A percentile compares a stretch with the other conserved stretches of the same genome.
Evolutionary conservation across 441 rosid species (phyloP).

Genomic region (Brassica hybrid): DNA sequence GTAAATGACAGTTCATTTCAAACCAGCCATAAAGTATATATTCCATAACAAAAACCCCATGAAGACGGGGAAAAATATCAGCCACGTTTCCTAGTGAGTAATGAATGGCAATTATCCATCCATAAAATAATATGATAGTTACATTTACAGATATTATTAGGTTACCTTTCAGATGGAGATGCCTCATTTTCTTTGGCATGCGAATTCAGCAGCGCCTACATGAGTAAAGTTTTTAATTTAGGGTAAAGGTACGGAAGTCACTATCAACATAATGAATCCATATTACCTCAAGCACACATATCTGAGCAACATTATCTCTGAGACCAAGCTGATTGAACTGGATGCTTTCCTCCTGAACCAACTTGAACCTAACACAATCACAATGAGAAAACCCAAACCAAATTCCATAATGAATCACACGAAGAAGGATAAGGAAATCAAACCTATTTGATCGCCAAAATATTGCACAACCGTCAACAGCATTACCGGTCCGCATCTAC

Average conservation of each 20-base stretch:
- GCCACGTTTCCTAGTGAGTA: slow-evolving; percentile 12
- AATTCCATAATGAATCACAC: slow-evolving; percentile 21
- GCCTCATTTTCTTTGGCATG: slow-evolving; percentile 43
- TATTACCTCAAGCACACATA: slow-evolving; percentile 90
- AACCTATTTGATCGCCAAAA: slow-evolving; percentile 94
- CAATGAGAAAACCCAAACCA: slow-evolving; percentile 39
- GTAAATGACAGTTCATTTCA: slow-evolving; percentile 30
- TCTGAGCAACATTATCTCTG: slow-evolving; percentile 98
- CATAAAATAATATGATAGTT: slow-evolving; percentile 12
- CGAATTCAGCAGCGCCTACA: slow-evolving; percentile 51
- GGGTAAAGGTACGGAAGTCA: slow-evolving; percentile 23
- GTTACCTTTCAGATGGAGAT: slow-evolving; percentile 60
- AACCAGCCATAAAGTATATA: slow-evolving; percentile 15
- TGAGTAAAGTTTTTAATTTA: slow-evolving; percentile 8
- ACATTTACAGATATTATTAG: slow-evolving; percentile 1
- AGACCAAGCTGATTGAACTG: slow-evolving; percentile 85
- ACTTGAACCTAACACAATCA: slow-evolving; percentile 68
- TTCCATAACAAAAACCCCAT: background rate
- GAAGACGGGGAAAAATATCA: slow-evolving; percentile 16
- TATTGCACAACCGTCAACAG: slow-evolving; percentile 97
- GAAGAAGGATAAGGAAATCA: slow-evolving; percentile 17
- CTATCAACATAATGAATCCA: slow-evolving; percentile 11
- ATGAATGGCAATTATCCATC: slow-evolving; percentile 4
- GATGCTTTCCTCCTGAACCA: slow-evolving; percentile 81
- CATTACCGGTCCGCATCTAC: slow-evolving; percentile 95